A percentile compares a stretch with the other conserved stretches of the same genome.
These are phyloP conservation scores for Ambrosia artemisiifolia DNA, from an alignment of 129 eudicot species.

Conservation along the genomic window DNA sequence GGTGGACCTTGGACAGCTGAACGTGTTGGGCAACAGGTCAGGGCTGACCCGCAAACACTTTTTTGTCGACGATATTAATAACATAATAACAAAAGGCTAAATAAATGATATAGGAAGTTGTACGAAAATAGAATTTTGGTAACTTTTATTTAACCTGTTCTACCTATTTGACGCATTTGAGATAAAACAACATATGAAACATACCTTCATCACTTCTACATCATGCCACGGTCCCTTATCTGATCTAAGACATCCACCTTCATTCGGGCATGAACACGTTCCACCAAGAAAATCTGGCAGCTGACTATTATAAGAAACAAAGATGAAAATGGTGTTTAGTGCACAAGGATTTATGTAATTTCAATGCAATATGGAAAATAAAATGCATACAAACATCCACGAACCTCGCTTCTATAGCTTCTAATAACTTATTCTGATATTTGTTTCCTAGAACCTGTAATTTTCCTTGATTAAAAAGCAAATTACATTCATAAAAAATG, in stretches of 20 bases:
- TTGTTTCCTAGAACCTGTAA: constrained; percentile 79
- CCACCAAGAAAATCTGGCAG: constrained; percentile 96
- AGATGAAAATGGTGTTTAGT: not conserved
- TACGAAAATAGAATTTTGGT: not conserved
- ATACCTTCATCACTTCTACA: constrained; percentile 78
- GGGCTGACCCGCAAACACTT: not conserved
- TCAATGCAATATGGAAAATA: not conserved
- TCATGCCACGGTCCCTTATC: constrained; percentile 98
- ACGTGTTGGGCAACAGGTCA: too few species aligned
- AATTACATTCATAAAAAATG: not conserved
- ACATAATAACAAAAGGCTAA: not conserved
- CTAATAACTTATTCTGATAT: constrained; percentile 66
- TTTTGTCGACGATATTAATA: not conserved
- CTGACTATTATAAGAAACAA: constrained; percentile 47
- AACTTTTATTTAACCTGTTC: constrained; percentile 4
- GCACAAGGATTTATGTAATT: not conserved
- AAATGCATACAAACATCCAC: not conserved
- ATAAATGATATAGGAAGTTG: not conserved
- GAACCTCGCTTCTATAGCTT: constrained; percentile 80
- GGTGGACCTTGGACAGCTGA: too few species aligned
- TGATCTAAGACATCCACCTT: constrained; percentile 85
- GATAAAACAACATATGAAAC: constrained; percentile 4
- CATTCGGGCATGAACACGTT: constrained; percentile 64
- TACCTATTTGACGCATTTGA: constrained; percentile 16
- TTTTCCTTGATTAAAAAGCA: not conserved